Conservation (phyloP, 2,329 filamentous ascomycete species). For the Ustulina deusta region DNA sequence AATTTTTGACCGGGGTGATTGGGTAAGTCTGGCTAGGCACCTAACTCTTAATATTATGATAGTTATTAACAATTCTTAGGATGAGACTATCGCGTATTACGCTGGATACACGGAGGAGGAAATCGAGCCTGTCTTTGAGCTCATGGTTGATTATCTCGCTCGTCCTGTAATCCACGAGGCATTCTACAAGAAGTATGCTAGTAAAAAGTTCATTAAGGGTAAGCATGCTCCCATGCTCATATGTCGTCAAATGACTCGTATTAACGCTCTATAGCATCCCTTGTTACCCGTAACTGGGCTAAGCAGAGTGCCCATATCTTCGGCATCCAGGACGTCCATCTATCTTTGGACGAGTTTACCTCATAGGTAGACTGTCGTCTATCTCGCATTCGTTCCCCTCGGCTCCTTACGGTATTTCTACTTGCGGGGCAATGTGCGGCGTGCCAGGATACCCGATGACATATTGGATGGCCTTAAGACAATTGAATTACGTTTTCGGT, state of each 20-base stretch:
- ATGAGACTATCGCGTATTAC: constrained; percentile 88
- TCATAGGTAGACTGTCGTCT: constrained; percentile 37
- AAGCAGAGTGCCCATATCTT: constrained; percentile 78
- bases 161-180: constrained; percentile 93
- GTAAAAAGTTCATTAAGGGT: constrained; percentile 99
- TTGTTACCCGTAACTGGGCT: constrained; percentile 91
- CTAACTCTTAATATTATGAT: background rate
- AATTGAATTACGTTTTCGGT: constrained; percentile 46
- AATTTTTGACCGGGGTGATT: constrained; percentile 90
- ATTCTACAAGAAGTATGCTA: constrained; percentile 99
- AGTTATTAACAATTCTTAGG: constrained; percentile 63
- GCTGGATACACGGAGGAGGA: constrained; percentile 93
- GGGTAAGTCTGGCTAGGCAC: constrained; percentile 70
- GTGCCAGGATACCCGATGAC: constrained; percentile 48
- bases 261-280: constrained; percentile 74
- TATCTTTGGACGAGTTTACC: constrained; percentile 63
- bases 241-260: background rate
- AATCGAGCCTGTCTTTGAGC: constrained; percentile 88
- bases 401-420: constrained; percentile 44
- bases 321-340: constrained; percentile 63
- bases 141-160: constrained; percentile 97
- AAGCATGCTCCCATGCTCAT: constrained; percentile 55
- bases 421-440: constrained; percentile 40
- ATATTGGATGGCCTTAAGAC: constrained; percentile 49
- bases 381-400: constrained; percentile 27